Percentiles rank a stretch among this genome's conserved stretches.
phyloP scores from a whole-genome alignment of 345 rosid genomes.

The Aegle marmelos region DNA sequence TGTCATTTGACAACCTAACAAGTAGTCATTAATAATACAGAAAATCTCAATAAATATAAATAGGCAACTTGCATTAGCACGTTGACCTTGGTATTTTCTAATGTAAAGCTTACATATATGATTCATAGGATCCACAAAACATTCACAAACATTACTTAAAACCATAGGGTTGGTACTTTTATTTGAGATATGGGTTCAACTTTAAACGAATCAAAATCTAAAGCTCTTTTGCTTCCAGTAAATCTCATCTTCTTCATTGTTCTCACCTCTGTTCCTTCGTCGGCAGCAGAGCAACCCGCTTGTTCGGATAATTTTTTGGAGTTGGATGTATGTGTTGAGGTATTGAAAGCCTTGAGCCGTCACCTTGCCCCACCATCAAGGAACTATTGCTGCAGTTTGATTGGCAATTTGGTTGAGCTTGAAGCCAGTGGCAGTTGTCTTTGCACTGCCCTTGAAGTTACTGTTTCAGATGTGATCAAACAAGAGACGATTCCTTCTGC shows the following conservation, averaged over 20 bases:
- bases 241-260: not conserved
- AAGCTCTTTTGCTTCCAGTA: not conserved
- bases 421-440: not conserved
- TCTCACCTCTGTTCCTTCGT: not conserved
- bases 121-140: not conserved
- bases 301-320: not conserved
- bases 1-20: not conserved
- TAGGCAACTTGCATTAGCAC: not conserved
- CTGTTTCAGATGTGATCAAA: not conserved
- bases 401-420: not conserved
- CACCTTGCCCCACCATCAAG: not conserved
- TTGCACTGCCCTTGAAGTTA: not conserved
- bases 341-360: not conserved
- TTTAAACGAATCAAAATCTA: not conserved
- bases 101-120: too few species aligned
- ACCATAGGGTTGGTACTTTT: not conserved
- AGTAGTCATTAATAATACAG: not conserved
- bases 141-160: too few species aligned
- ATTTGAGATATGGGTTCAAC: not conserved
- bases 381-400: slow-evolving; percentile 2
- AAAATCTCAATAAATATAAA: not conserved
- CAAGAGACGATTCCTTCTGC: not conserved
- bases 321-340: not conserved
- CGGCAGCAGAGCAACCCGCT: not conserved
- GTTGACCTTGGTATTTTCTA: not conserved